Percentiles rank a stretch among this genome's conserved stretches.
Evolutionary conservation across 139 green algal genomes (phyloP).

Genomic region (Closterium sp.): DNA sequence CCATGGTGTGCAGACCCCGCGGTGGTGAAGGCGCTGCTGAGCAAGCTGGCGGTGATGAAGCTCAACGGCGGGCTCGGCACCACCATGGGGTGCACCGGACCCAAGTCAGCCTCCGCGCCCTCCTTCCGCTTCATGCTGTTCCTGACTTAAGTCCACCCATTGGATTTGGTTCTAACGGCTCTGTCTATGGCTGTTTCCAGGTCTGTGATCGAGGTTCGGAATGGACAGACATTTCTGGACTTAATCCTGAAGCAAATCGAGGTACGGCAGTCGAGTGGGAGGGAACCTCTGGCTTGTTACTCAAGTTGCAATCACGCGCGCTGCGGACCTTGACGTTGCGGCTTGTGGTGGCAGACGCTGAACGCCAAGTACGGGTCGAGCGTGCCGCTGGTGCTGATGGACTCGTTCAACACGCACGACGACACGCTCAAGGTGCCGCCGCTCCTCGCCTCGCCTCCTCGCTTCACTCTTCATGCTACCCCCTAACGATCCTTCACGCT

Average conservation of each 20-base stretch:
- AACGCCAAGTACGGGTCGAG: slow-evolving; percentile 10
- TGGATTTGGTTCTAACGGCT: not conserved
- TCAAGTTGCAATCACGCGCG: not conserved
- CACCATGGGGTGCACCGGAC: slow-evolving; percentile 41
- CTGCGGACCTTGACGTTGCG: not conserved
- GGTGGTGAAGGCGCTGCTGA: slow-evolving; percentile 20
- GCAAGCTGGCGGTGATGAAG: slow-evolving; percentile 36
- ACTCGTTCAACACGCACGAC: slow-evolving; percentile 47
- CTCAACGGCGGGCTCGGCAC: slow-evolving; percentile 46
- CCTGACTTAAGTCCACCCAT: not conserved
- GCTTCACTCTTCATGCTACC: not conserved
- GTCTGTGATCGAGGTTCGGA: slow-evolving; percentile 38
- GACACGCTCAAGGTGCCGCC: slow-evolving; percentile 29
- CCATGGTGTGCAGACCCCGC: not conserved
- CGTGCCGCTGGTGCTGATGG: slow-evolving; percentile 38
- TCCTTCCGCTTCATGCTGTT: not conserved
- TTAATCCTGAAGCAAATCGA: slow-evolving; percentile 42
- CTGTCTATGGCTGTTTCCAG: not conserved
- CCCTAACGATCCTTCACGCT: not conserved
- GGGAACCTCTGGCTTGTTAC: not conserved
- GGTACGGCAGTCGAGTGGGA: not conserved
- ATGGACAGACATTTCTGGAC: slow-evolving; percentile 36
- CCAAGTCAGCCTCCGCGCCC: slow-evolving; percentile 30
- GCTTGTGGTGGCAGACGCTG: slow-evolving; percentile 3
- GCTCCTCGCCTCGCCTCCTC: not conserved